Conservation (phyloP, 768 basidiomycete species). For the Kwoniella mangroviensis region DNA sequence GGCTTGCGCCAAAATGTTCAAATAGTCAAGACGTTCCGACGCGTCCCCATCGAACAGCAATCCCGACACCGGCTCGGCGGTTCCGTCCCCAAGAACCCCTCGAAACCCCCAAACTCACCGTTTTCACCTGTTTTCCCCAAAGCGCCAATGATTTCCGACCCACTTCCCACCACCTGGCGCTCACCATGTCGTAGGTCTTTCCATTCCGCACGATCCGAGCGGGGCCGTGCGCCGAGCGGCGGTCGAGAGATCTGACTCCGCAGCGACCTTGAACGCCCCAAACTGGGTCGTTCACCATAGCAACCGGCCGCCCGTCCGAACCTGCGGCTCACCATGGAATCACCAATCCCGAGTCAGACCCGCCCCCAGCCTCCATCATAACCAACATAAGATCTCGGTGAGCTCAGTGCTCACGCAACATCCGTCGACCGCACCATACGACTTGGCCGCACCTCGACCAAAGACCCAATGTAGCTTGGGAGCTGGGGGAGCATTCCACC, state of each 20-base stretch:
- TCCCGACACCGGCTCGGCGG: conserved; percentile 37
- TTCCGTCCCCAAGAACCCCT: not conserved
- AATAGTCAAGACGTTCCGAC: not conserved
- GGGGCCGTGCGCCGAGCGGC: not conserved
- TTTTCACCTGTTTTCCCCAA: conserved; percentile 1
- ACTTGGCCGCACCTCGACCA: too few species aligned
- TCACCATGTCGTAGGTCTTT: conserved; percentile 1
- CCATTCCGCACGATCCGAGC: conserved; percentile 1
- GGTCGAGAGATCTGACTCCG: not conserved
- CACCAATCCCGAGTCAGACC: not conserved
- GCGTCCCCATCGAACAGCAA: not conserved
- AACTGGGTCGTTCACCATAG: not conserved
- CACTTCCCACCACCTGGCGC: not conserved
- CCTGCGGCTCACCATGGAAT: too few species aligned
- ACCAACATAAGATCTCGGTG: too few species aligned
- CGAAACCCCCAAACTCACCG: not conserved
- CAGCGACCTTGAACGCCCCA: not conserved
- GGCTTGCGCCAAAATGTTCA: not conserved
- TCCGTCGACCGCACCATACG: too few species aligned
- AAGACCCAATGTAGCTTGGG: too few species aligned
- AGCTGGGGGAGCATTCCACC: too few species aligned
- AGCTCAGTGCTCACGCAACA: too few species aligned
- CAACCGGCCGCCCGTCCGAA: too few species aligned
- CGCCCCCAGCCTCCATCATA: not conserved
- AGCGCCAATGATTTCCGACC: conserved; percentile 4